Base-by-base conservation (phyloP, 2,329 filamentous ascomycete species). In the Aspergillus amoenus region DNA sequence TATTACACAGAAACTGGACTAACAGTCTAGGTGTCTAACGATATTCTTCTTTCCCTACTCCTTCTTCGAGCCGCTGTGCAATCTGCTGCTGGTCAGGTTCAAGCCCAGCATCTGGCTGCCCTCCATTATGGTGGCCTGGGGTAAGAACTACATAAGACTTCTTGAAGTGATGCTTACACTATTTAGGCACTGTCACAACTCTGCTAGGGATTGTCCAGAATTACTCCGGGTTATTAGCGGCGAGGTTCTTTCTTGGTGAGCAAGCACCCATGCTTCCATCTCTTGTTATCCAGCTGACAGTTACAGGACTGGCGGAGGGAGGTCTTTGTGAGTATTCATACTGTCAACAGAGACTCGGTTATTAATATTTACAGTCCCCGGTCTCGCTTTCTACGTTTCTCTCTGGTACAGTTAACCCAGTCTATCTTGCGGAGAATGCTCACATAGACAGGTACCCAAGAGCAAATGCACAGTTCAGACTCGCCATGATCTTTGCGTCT, bases 191-290 rank as follows among this genome's bases (percentile, higher is more conserved):
- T 17, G 46, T 53, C n/a, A 24, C 60, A 57, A 82, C 80, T 0
- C 66, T 82, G 43, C 81, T 80, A 70, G 80, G 80, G 9, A 65
- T 82, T 4, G 76, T 76, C 3, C 72, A 80, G 50, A 77, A 76
- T 56, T 39, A 39, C 4, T 13, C 27, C 8, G 32, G 32, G 6
- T 3, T 49, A 12, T 22, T 39, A 0, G 46, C 46, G 1, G 30
- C 8, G 5, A 17, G 46, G 17, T 24, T 49, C 17, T 24, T 49
- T 21, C 46, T 49, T 5, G 46, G 44, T 46, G 17, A 17, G 46
- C 21, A 22, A 24, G 27, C 9, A 7, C 7, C 24, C 24, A 24
- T 30, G 0, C 11, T 11, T 24, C 17, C 1, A 8, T 11, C 44
- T 17, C 5, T 46, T 9, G 5, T 9, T 30, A 9, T 32, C 44